A percentile compares a stretch with the other conserved stretches of the same genome.
These are phyloP conservation scores for Thermothielavioides terrestris DNA, from an alignment of 495 filamentous ascomycete genomes.

Conservation along the genomic window DNA sequence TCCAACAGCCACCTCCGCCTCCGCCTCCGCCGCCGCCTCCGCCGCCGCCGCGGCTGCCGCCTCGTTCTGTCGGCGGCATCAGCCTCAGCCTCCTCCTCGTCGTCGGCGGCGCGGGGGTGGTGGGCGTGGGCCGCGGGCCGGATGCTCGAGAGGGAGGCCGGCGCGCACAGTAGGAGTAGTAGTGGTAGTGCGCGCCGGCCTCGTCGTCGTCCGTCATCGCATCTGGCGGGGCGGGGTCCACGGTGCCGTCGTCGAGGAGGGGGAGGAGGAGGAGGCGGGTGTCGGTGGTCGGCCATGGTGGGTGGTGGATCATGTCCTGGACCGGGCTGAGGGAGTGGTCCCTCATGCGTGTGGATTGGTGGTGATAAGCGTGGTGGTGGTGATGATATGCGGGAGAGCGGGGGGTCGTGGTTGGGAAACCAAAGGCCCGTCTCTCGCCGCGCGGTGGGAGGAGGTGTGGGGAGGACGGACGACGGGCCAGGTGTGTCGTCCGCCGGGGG, in stretches of 20 bases:
- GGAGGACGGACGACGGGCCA: conserved; percentile 6
- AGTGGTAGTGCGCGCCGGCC: background rate
- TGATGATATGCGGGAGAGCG: background rate
- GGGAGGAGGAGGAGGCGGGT: background rate
- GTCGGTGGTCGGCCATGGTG: background rate
- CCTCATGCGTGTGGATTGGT: too few relatives aligned
- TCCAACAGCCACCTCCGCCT: too few relatives aligned
- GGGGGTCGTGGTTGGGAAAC: background rate
- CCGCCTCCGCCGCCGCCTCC: too few relatives aligned
- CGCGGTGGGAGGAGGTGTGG: conserved; percentile 4
- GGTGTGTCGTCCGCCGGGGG: conserved; percentile 5
- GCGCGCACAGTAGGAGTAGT: too few relatives aligned
- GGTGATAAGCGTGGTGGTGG: background rate
- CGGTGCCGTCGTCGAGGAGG: background rate
- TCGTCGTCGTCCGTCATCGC: conserved; percentile 5
- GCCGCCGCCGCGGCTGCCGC: too few relatives aligned
- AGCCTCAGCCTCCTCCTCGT: too few relatives aligned
- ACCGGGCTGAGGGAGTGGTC: background rate
- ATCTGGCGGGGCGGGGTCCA: too few relatives aligned
- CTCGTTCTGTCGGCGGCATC: too few relatives aligned
- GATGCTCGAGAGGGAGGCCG: background rate
- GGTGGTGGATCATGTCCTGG: background rate
- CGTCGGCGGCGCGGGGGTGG: too few relatives aligned
- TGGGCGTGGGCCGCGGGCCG: too few relatives aligned
- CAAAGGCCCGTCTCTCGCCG: conserved; percentile 6